A percentile compares a stretch with the other conserved stretches of the same genome.
Evolutionary conservation across 1,139 yeast genomes (phyloP).

Genomic region (Candida sanyaensis): DNA sequence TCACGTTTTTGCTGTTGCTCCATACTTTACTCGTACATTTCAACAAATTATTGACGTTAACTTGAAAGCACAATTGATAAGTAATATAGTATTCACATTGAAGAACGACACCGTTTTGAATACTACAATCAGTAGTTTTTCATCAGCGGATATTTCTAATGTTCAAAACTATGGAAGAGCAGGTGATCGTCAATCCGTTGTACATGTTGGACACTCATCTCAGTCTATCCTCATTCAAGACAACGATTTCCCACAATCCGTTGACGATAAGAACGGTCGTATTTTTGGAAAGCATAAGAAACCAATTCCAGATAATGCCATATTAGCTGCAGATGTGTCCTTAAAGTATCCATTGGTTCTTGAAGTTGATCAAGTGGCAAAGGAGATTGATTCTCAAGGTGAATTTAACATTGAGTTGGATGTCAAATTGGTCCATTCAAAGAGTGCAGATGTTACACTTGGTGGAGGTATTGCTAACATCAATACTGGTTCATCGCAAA

Average conservation of each 20-base stretch:
- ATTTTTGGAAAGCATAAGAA: not conserved
- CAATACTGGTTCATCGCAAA: conserved; percentile 26
- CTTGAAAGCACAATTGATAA: conserved; percentile 29
- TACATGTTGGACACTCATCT: conserved; percentile 25
- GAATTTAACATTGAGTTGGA: conserved; percentile 21
- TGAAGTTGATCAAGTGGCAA: conserved; percentile 8
- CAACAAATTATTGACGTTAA: conserved; percentile 39
- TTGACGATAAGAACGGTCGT: not conserved
- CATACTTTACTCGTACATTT: conserved; percentile 36
- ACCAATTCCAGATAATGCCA: conserved; percentile 10
- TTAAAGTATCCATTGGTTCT: conserved; percentile 28
- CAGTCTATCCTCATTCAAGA: conserved; percentile 21
- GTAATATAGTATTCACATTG: conserved; percentile 35
- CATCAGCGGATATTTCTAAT: conserved; percentile 35
- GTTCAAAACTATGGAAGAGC: conserved; percentile 28
- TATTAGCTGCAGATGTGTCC: conserved; percentile 18
- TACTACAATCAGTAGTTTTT: conserved; percentile 25
- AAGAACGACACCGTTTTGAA: conserved; percentile 31
- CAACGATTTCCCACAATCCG: conserved; percentile 13
- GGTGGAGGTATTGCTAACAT: conserved; percentile 22
- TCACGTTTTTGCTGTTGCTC: conserved; percentile 20
- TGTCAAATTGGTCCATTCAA: conserved; percentile 18
- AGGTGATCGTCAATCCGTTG: conserved; percentile 36
- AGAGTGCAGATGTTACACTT: conserved; percentile 16
- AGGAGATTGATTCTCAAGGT: conserved; percentile 12